A percentile compares a stretch with the other conserved stretches of the same genome.
Conservation (phyloP, 108 stramenopile species). For the Epithemia pelagica region DNA sequence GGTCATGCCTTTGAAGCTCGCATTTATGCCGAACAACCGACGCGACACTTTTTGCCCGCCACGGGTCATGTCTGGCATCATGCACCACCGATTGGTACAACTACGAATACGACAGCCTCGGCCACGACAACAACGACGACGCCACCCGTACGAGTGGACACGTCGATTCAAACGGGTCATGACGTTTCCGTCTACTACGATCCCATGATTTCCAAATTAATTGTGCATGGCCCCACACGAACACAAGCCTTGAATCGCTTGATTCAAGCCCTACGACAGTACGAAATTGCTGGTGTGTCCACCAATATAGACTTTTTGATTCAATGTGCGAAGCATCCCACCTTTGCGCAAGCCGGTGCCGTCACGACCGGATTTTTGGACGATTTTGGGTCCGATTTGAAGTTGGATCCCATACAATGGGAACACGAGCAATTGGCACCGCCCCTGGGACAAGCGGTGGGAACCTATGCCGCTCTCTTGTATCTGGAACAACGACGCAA, state of each 20-base stretch:
- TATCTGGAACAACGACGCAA: constrained; percentile 30
- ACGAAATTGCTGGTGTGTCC: constrained; percentile 80
- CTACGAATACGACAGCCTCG: constrained; percentile 2
- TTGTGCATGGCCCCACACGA: constrained; percentile 55
- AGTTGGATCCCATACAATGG: constrained; percentile 7
- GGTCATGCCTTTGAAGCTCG: constrained; percentile 87
- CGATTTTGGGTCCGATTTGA: constrained; percentile 32
- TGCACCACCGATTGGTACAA: constrained; percentile 42
- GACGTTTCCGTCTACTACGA: constrained; percentile 91
- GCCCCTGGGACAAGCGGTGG: constrained; percentile 32
- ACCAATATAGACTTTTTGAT: constrained; percentile 84
- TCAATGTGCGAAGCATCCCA: constrained; percentile 58
- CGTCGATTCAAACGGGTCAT: constrained; percentile 82
- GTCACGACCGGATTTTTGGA: constrained; percentile 81
- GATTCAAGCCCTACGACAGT: constrained; percentile 43
- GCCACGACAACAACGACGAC: neutral
- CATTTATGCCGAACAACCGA: constrained; percentile 96
- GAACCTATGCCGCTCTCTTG: constrained; percentile 35
- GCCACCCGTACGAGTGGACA: constrained; percentile 73
- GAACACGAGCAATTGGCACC: constrained; percentile 2
- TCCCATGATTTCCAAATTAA: constrained; percentile 96
- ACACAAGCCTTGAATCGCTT: constrained; percentile 49
- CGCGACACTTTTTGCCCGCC: constrained; percentile 86
- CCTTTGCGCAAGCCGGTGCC: constrained; percentile 57
- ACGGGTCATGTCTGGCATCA: constrained; percentile 63